Conservation (phyloP, 1,284 basidiomycete genomes). For the Neonothopanus nambi region DNA sequence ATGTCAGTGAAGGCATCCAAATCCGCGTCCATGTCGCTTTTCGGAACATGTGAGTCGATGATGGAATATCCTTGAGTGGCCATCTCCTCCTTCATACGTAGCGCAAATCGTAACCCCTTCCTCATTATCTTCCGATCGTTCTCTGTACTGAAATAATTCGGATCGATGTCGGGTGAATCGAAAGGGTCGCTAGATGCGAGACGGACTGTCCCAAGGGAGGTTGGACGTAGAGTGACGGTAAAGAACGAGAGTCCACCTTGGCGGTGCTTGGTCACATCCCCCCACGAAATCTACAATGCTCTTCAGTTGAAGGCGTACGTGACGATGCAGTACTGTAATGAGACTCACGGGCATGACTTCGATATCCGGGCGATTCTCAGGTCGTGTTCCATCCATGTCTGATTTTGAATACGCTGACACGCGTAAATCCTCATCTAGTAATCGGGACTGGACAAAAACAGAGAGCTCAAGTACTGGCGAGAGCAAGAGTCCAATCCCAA, state of each 20-base stretch:
- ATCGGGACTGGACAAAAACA: slow-evolving; percentile 25
- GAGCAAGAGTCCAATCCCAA: slow-evolving; percentile 30
- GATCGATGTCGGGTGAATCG: slow-evolving; percentile 41
- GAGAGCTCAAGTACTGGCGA: slow-evolving; percentile 28
- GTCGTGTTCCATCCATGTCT: slow-evolving; percentile 20
- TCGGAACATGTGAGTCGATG: slow-evolving; percentile 29
- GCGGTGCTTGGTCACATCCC: no score
- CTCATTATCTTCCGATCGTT: background rate
- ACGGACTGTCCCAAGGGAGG: slow-evolving; percentile 37
- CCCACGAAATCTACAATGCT: no score
- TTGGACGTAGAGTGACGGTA: slow-evolving; percentile 23
- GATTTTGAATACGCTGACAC: slow-evolving; percentile 4
- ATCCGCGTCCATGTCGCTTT: slow-evolving; percentile 22
- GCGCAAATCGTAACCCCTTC: background rate
- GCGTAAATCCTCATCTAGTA: slow-evolving; percentile 25
- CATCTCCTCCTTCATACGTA: background rate
- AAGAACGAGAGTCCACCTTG: no score
- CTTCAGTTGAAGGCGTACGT: no score
- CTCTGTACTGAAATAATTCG: slow-evolving; percentile 21
- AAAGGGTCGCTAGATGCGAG: slow-evolving; percentile 32
- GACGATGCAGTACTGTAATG: no score
- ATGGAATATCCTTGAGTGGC: slow-evolving; percentile 28
- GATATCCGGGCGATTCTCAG: slow-evolving; percentile 33
- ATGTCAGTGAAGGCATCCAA: slow-evolving; percentile 29
- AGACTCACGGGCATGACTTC: slow-evolving; percentile 29